Base-by-base conservation (phyloP, 1,139 yeast genomes). In the Yamadazyma sp. region DNA sequence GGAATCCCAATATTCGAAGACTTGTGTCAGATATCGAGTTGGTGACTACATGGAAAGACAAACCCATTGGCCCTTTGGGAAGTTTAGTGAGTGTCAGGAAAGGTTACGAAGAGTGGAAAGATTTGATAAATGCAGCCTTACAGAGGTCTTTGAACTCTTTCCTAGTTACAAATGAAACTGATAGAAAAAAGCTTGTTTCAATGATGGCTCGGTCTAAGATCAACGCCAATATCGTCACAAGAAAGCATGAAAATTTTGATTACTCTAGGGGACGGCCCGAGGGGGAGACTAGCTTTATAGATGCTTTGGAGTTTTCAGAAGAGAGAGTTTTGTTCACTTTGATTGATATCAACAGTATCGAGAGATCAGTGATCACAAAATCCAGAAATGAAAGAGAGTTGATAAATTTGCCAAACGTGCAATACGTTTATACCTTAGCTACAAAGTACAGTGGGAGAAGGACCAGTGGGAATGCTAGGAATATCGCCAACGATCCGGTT, bases 31-130 rank as follows among this genome's bases (percentile, higher is more conserved):
- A 64, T 1, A 76, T 87, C 10, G 54, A 64, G 15, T 47, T 51
- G 6, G 52, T 31, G 44, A 48, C 34, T 25, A 55, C 39, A 64
- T 86, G 76, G 72, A 69, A 66, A 16, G 48, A 56, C 2, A 54
- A 51, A 17, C 95, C 95, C 0, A 59, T 86, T n/a, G 98, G 98
- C 0, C 99, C 99, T 0, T 44, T 91, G 1, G 98, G 97, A 0
- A 52, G 70, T 7, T 66, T 66, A 43, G 69, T 89, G 2, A 69
- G 76, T 8, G 66, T 92, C 12, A 85, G 79, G 48, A 57, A 62
- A 1, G 79, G 73, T 15, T 77, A 63, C 48, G 63, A 69, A n/a
- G 59, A 70, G 31, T 91, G 91, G 91, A 64, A 75, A 6, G 73
- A 73, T 15, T 58, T 86, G 3, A 58, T 92, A 11, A 94, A 87